Conservation (phyloP, 805 yeast genomes). For the Saccharomycopsis fibuligera region DNA sequence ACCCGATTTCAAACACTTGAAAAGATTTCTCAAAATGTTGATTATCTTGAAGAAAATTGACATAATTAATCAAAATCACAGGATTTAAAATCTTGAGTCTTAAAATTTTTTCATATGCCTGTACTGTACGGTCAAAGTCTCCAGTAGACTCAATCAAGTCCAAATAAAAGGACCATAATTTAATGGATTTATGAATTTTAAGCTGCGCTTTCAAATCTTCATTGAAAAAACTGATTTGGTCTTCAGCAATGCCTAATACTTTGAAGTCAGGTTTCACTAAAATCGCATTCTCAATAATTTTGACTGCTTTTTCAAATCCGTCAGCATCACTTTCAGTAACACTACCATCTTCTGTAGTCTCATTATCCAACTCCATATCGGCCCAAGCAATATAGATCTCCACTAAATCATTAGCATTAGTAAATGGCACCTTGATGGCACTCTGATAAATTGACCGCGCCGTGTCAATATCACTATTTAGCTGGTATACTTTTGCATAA, state of each 20-base stretch:
- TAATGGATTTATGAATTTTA: conserved; percentile 51
- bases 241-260: conserved; percentile 22
- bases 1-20: conserved; percentile 61
- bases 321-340: conserved; percentile 29
- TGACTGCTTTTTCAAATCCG: conserved; percentile 37
- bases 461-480: conserved; percentile 45
- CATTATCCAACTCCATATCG: conserved; percentile 50
- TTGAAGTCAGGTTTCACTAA: conserved; percentile 24
- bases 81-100: conserved; percentile 65
- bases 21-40: conserved; percentile 43
- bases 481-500: conserved; percentile 61
- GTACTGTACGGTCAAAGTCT: conserved; percentile 33
- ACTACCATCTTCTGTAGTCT: conserved; percentile 35
- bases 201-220: conserved; percentile 45
- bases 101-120: conserved; percentile 48
- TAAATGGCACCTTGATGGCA: conserved; percentile 66
- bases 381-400: conserved; percentile 73
- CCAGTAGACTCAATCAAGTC: conserved; percentile 60
- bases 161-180: conserved; percentile 68
- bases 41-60: conserved; percentile 48
- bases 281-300: conserved; percentile 33
- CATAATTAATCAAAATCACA: conserved; percentile 56
- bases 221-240: conserved; percentile 33
- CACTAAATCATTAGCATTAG: conserved; percentile 55
- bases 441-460: conserved; percentile 59